phyloP scores from a whole-genome alignment of 2,329 filamentous ascomycete species.

The Ascochyta lentis region DNA sequence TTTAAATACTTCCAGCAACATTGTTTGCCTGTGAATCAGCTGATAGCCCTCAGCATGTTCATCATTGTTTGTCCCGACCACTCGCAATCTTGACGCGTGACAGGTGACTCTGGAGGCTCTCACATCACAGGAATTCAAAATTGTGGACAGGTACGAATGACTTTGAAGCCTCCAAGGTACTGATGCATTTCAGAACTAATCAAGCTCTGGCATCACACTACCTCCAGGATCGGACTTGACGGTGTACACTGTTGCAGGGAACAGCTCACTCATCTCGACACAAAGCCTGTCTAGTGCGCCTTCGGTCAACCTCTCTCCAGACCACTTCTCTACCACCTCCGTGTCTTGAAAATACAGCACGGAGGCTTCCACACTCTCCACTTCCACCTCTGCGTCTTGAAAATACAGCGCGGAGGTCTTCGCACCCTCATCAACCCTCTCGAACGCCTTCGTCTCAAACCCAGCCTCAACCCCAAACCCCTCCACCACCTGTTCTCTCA shows the following conservation, averaged over 20 bases:
- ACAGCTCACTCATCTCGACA: neutral
- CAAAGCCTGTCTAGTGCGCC: conserved; percentile 4
- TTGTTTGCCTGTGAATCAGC: too few relatives aligned
- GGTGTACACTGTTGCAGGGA: neutral
- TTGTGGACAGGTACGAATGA: too few relatives aligned
- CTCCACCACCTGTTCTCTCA: neutral
- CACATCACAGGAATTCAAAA: too few relatives aligned
- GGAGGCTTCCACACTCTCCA: neutral
- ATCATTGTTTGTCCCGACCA: too few relatives aligned
- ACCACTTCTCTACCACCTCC: conserved; percentile 1
- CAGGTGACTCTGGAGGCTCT: too few relatives aligned
- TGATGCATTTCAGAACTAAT: neutral
- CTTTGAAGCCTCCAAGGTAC: too few relatives aligned
- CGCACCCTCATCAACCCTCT: neutral
- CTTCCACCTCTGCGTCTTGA: neutral
- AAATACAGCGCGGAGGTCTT: neutral
- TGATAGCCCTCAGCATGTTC: too few relatives aligned
- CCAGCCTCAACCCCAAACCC: neutral
- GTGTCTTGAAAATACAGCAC: neutral
- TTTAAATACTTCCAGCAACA: too few relatives aligned
- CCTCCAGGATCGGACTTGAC: conserved; percentile 5
- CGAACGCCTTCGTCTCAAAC: neutral
- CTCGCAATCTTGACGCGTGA: too few relatives aligned
- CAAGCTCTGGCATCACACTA: neutral
- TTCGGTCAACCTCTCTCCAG: conserved; percentile 15